Conservation (phyloP, 495 filamentous ascomycete genomes). For the Xylaria telfairii region DNA sequence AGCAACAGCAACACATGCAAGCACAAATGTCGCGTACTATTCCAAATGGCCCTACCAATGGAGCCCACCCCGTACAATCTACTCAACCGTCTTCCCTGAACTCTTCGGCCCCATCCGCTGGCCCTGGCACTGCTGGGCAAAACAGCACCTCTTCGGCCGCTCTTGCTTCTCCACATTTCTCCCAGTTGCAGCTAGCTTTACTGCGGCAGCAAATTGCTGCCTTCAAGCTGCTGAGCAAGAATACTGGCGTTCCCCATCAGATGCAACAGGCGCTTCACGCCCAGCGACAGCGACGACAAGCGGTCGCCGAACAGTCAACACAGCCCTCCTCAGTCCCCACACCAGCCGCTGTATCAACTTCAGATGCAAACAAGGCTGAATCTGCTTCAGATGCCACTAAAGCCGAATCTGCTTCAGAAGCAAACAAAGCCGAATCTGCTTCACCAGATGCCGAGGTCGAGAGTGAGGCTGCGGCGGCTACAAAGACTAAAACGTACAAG, state of each 20-base stretch:
- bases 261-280: constrained; percentile 79
- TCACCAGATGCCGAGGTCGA: constrained; percentile 40
- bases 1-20: constrained; percentile 53
- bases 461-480: constrained; percentile 27
- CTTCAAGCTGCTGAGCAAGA: constrained; percentile 83
- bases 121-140: constrained; percentile 37
- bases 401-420: constrained; percentile 39
- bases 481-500: constrained; percentile 52
- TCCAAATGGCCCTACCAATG: constrained; percentile 56
- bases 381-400: constrained; percentile 38
- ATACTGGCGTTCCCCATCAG: constrained; percentile 72
- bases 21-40: constrained; percentile 47
- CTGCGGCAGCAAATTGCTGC: constrained; percentile 80
- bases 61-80: constrained; percentile 44
- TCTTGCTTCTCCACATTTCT: constrained; percentile 62
- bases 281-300: constrained; percentile 68
- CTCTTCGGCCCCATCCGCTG: constrained; percentile 43
- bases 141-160: constrained; percentile 46
- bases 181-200: constrained; percentile 70
- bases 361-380: constrained; percentile 36
- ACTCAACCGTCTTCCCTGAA: constrained; percentile 43
- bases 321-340: constrained; percentile 47
- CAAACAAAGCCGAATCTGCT: constrained; percentile 34
- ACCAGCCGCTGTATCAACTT: constrained; percentile 47
- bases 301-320: constrained; percentile 60